A percentile compares a stretch with the other conserved stretches of the same genome.
Conservation (phyloP, 768 basidiomycete species). For the Mycena rebaudengoi region DNA sequence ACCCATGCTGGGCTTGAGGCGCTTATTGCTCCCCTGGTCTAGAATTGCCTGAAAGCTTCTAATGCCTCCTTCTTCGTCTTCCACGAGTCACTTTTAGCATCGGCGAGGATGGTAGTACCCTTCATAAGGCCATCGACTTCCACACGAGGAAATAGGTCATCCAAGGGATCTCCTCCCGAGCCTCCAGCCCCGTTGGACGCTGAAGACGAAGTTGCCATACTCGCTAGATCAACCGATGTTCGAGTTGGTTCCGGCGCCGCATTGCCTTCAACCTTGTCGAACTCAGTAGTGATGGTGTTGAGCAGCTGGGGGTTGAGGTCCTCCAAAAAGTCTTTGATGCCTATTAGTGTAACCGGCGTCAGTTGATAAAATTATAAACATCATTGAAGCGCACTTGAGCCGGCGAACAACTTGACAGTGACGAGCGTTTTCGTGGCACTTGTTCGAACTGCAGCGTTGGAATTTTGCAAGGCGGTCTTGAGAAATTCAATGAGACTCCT, state of each 20-base stretch:
- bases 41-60: conserved; percentile 84
- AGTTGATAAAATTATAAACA: not conserved
- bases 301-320: conserved; percentile 95
- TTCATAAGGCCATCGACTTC: conserved; percentile 89
- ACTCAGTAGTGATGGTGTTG: conserved; percentile 89
- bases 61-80: conserved; percentile 96
- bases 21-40: conserved; percentile 92
- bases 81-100: conserved; percentile 94
- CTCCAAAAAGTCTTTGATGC: conserved; percentile 90
- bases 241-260: conserved; percentile 81
- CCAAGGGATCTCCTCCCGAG: conserved; percentile 77
- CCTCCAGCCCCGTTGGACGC: conserved; percentile 51
- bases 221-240: conserved; percentile 77
- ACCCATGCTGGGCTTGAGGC: conserved; percentile 92
- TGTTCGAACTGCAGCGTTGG: conserved; percentile 92
- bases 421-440: conserved; percentile 94
- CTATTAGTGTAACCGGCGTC: conserved; percentile 47
- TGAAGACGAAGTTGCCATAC: conserved; percentile 50
- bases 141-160: conserved; percentile 94
- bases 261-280: conserved; percentile 88
- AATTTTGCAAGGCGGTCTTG: conserved; percentile 87
- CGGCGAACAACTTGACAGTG: conserved; percentile 91
- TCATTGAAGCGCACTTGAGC: conserved; percentile 66
- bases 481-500: conserved; percentile 90
- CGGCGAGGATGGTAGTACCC: conserved; percentile 82